Evolutionary conservation across 495 filamentous ascomycete species (phyloP).

Genomic region (Penicillium malachiteum): DNA sequence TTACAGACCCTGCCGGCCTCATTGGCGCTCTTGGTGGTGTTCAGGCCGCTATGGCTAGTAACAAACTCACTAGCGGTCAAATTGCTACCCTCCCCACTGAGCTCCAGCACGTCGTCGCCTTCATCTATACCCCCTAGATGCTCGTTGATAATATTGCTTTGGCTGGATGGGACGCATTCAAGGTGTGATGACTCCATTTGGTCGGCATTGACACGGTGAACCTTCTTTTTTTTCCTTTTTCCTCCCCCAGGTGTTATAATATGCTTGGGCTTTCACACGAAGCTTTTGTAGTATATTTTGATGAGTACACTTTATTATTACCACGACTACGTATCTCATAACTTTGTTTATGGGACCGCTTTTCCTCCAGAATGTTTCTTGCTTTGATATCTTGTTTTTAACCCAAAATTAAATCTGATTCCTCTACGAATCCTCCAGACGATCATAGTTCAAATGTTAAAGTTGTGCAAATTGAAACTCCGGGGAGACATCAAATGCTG

Average conservation of each 20-base stretch:
- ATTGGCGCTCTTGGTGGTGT: conserved; percentile 19
- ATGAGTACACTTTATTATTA: conserved; percentile 11
- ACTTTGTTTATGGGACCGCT: background rate
- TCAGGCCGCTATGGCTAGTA: conserved; percentile 9
- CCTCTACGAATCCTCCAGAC: no score
- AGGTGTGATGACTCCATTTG: conserved; percentile 16
- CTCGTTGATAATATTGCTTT: background rate
- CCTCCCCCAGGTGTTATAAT: background rate
- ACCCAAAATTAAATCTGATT: no score
- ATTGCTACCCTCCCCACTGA: conserved; percentile 15
- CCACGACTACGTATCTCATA: background rate
- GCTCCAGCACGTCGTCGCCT: conserved; percentile 16
- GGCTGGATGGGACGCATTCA: conserved; percentile 4
- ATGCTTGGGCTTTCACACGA: conserved; percentile 1
- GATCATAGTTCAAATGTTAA: no score
- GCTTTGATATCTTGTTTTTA: background rate
- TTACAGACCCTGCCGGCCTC: conserved; percentile 18
- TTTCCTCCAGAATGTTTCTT: conserved; percentile 5
- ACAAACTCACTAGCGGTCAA: conserved; percentile 14
- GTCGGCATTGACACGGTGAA: background rate
- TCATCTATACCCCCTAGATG: conserved; percentile 15
- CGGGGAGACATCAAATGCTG: background rate
- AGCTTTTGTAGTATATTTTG: conserved; percentile 11
- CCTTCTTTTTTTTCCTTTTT: conserved; percentile 9
- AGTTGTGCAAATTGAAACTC: background rate